Conservation (phyloP, 2,329 filamentous ascomycete genomes). For the Sporothrix dimorphospora region DNA sequence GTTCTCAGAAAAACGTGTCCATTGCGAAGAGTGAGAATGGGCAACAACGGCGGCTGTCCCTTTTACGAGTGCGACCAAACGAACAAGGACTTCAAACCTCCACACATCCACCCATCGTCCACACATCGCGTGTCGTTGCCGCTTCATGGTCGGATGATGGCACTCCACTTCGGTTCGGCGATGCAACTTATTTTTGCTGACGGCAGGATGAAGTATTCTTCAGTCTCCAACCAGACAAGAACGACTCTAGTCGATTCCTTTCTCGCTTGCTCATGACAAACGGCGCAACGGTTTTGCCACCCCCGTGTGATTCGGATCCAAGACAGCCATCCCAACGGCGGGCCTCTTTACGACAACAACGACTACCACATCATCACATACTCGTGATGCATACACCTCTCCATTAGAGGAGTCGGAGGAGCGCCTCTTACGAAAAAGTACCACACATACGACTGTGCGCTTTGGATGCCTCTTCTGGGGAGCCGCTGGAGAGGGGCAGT, state of each 20-base stretch:
- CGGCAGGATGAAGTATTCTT: background rate
- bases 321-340: background rate
- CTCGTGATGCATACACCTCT: conserved; percentile 1
- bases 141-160: background rate
- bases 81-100: background rate
- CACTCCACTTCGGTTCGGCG: background rate
- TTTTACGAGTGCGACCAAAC: background rate
- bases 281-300: conserved; percentile 20
- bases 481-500: too few species aligned
- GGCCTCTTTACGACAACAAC: background rate
- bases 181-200: background rate
- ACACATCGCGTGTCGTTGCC: background rate
- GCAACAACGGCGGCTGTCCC: background rate
- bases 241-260: background rate
- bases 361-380: conserved; percentile 1
- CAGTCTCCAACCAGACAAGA: background rate
- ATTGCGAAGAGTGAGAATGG: background rate
- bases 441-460: background rate
- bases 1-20: background rate
- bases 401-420: background rate
- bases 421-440: background rate
- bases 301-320: background rate
- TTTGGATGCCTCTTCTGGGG: conserved; percentile 18
- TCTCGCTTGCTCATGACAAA: background rate
- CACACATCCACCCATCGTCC: background rate